phyloP scores from a whole-genome alignment of 108 stramenopile genomes.

The Nitzschia palea region DNA sequence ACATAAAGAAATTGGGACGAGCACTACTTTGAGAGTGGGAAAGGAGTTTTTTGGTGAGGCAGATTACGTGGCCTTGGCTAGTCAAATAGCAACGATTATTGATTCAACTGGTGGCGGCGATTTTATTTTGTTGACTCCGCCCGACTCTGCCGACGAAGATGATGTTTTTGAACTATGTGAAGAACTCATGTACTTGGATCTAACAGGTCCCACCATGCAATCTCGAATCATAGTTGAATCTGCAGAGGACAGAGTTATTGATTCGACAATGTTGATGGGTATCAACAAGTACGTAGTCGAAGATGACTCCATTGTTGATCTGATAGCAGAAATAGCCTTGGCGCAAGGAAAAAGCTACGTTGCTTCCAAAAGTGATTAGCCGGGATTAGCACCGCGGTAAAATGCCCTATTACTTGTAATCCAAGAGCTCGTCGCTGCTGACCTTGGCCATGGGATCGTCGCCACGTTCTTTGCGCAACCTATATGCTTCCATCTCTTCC shows the following conservation, averaged over 20 bases:
- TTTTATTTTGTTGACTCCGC: slow-evolving; percentile 21
- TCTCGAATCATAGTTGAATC: slow-evolving; percentile 45
- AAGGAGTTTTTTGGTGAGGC: background rate
- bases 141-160: slow-evolving; percentile 5
- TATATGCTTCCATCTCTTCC: slow-evolving; percentile 97
- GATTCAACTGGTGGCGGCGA: slow-evolving; percentile 11
- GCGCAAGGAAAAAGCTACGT: slow-evolving; percentile 19
- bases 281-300: slow-evolving; percentile 55
- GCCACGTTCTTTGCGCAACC: slow-evolving; percentile 64
- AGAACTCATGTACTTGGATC: slow-evolving; percentile 58
- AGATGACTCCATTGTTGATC: slow-evolving; percentile 21
- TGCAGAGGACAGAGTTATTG: slow-evolving; percentile 37
- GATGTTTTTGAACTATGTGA: slow-evolving; percentile 47
- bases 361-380: background rate
- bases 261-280: slow-evolving; percentile 47
- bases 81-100: slow-evolving; percentile 10
- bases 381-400: background rate
- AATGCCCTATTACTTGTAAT: slow-evolving; percentile 53
- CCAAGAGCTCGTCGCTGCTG: slow-evolving; percentile 65
- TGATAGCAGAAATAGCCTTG: slow-evolving; percentile 13
- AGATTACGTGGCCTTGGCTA: slow-evolving; percentile 10
- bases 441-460: slow-evolving; percentile 92
- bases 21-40: slow-evolving; percentile 4
- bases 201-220: slow-evolving; percentile 55
- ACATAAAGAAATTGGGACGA: background rate